A percentile compares a stretch with the other conserved stretches of the same genome.
Evolutionary conservation across 2,329 filamentous ascomycete genomes (phyloP).

Genomic region (Bipolaris bicolor): DNA sequence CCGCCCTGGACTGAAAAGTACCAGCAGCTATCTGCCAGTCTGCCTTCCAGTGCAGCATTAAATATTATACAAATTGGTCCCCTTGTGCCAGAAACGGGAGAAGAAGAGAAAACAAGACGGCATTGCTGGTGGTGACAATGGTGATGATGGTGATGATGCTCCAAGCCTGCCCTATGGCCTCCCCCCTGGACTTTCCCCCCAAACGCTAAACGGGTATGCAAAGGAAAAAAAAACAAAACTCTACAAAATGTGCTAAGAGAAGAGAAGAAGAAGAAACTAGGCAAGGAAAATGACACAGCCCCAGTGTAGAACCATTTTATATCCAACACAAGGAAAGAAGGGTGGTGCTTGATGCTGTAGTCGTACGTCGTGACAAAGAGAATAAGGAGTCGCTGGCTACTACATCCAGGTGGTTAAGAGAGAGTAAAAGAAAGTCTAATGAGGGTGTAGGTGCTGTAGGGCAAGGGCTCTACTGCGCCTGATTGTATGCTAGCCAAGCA

Average conservation of each 20-base stretch:
- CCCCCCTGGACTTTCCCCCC: background rate
- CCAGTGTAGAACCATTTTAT: conserved; percentile 14
- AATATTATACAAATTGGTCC: conserved; percentile 33
- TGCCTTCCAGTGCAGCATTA: conserved; percentile 33
- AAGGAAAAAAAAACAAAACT: conserved; percentile 15
- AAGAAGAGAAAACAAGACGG: background rate
- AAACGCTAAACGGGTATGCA: conserved; percentile 19
- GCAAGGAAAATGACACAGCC: conserved; percentile 11
- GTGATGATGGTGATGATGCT: conserved; percentile 13
- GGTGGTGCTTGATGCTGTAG: conserved; percentile 16
- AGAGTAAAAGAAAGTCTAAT: conserved; percentile 10
- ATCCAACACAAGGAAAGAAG: conserved; percentile 16
- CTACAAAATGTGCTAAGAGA: conserved; percentile 1
- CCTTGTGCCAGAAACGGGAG: conserved; percentile 5
- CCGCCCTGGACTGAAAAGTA: conserved; percentile 5
- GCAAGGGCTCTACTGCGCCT: conserved; percentile 23
- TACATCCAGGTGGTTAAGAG: conserved; percentile 2
- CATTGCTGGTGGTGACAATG: too few relatives aligned
- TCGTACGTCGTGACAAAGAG: conserved; percentile 18
- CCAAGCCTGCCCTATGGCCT: conserved; percentile 17
- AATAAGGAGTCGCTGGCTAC: background rate
- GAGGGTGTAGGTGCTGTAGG: conserved; percentile 10
- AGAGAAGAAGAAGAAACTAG: conserved; percentile 1
- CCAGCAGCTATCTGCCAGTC: conserved; percentile 4
- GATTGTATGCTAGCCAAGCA: conserved; percentile 44